Evolutionary conservation across 768 basidiomycete genomes (phyloP), one percentile per base, ranked within the genome.

Genomic region (Rhizopogon vulgaris): DNA sequence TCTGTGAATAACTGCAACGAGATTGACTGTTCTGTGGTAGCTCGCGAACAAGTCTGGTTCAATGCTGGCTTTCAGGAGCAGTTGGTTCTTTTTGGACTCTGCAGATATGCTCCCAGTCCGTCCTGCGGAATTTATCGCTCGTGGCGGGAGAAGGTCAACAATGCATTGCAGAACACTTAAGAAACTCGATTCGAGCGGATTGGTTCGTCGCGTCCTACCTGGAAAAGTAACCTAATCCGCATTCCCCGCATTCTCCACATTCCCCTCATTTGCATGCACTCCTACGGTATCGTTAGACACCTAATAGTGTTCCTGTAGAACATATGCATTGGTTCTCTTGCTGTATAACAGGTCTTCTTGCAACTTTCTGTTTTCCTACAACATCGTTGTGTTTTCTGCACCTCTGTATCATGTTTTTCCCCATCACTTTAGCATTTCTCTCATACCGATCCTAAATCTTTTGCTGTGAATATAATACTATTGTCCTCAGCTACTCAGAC

Each of bases 41-140:
- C 79, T 43, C 83, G 86, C 45, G 82, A 86, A 66, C 84, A 87
- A 60, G 85, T 87, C 48, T 88, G 86, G 85, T 78, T 81, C 54
- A 85, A 81, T 55, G 78, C 84, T n/a, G 87, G 86, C 40, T 88
- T 89, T 66, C 81, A 85, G 52, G 84, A 87, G 69, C 87, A 90
- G 58, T 77, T 90, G 25, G 81, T 87, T 32, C 70, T 90, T 42
- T 89, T 86, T 51, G 84, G 84, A 60, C 73, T 88, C 30, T 89
- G 87, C 64, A 74, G 76, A 64, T 89, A 88, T 54, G 73, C 73
- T 24, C 85, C 86, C 11, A 74, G 73, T 18, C 77, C 76, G 3
- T 59, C 71, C 14, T 79, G 82, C 57, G 84, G 84, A 7, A 80
- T 85, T 56, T 90, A 90, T 61, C 62, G 68, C 48, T 81, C 76